A percentile compares a stretch with the other conserved stretches of the same genome.
Conservation (phyloP, 129 eudicot genomes). For the Ambrosia trifida region DNA sequence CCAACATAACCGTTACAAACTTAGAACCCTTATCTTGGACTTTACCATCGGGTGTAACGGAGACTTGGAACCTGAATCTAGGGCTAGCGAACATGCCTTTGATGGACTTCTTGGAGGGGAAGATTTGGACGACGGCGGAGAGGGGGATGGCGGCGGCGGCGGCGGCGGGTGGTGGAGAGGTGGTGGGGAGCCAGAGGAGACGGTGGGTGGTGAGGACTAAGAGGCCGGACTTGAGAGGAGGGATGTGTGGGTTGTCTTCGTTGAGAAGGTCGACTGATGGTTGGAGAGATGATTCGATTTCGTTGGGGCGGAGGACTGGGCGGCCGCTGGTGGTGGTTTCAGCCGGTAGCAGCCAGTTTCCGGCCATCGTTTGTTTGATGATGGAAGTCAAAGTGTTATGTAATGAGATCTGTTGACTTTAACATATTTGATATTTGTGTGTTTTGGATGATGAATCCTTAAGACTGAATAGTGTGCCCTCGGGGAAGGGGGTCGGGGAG, state of each 20-base stretch:
- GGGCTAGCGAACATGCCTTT: constrained; percentile 87
- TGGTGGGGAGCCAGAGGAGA: constrained; percentile 62
- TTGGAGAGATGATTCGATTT: constrained; percentile 67
- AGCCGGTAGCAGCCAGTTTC: constrained; percentile 59
- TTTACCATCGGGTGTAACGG: constrained; percentile 36
- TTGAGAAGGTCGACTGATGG: constrained; percentile 76
- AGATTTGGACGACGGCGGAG: constrained; percentile 60
- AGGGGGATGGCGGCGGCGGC: constrained; percentile 51
- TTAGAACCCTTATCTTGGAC: constrained; percentile 37
- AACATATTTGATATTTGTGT: too few relatives aligned
- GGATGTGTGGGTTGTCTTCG: constrained; percentile 56
- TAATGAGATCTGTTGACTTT: too few relatives aligned
- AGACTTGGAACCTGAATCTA: constrained; percentile 70
- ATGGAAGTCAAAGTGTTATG: constrained; percentile 23
- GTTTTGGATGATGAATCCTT: too few relatives aligned
- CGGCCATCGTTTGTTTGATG: constrained; percentile 45
- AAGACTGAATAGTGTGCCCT: too few relatives aligned
- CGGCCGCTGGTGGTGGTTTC: constrained; percentile 71
- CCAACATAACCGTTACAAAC: constrained; percentile 50
- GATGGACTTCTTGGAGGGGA: constrained; percentile 60
- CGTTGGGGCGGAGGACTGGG: constrained; percentile 64
- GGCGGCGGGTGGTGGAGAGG: constrained; percentile 27
- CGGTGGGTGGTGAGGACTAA: constrained; percentile 83
- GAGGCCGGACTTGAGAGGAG: constrained; percentile 55
- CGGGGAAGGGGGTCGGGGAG: too few relatives aligned